A percentile compares a stretch with the other conserved stretches of the same genome.
Evolutionary conservation across 2,329 filamentous ascomycete genomes (phyloP).

Genomic region (Nothophoma quercina): DNA sequence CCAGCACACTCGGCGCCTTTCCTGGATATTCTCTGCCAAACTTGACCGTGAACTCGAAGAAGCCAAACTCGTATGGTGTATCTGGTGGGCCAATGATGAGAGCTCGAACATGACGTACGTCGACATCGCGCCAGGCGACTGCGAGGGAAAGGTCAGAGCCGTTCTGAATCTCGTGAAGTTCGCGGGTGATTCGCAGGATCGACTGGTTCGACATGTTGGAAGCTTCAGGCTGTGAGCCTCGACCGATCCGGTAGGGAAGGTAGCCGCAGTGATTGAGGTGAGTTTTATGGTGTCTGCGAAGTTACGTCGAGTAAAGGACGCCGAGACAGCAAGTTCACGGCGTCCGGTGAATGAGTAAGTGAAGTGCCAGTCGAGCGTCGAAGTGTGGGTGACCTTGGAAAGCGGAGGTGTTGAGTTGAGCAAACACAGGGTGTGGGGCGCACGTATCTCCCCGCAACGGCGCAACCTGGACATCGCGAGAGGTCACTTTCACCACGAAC

Average conservation of each 20-base stretch:
- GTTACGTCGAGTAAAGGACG: conserved; percentile 9
- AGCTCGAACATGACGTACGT: conserved; percentile 87
- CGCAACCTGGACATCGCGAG: conserved; percentile 8
- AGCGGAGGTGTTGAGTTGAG: conserved; percentile 12
- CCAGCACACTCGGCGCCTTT: conserved; percentile 66
- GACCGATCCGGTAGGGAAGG: neutral
- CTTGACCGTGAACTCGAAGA: conserved; percentile 88
- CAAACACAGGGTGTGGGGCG: conserved; percentile 14
- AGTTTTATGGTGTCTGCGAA: neutral
- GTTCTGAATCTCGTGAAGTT: conserved; percentile 85
- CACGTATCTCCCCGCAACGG: conserved; percentile 16
- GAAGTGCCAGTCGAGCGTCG: conserved; percentile 6
- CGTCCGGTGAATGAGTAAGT: conserved; percentile 12
- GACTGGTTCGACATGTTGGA: conserved; percentile 78
- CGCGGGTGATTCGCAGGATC: conserved; percentile 87
- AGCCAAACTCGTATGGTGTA: conserved; percentile 95
- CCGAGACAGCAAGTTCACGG: conserved; percentile 19
- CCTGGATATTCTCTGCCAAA: conserved; percentile 87
- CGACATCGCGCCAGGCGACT: conserved; percentile 84
- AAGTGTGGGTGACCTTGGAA: conserved; percentile 1
- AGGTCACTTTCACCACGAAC: conserved; percentile 9
- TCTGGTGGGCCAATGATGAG: conserved; percentile 92
- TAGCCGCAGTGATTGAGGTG: neutral
- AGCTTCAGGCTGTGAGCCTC: conserved; percentile 5
- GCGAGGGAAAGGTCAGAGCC: conserved; percentile 85